Evolutionary conservation across 1,284 basidiomycete species (phyloP), one percentile per base, ranked within the genome.

Genomic region (Fomitopsis betulina): DNA sequence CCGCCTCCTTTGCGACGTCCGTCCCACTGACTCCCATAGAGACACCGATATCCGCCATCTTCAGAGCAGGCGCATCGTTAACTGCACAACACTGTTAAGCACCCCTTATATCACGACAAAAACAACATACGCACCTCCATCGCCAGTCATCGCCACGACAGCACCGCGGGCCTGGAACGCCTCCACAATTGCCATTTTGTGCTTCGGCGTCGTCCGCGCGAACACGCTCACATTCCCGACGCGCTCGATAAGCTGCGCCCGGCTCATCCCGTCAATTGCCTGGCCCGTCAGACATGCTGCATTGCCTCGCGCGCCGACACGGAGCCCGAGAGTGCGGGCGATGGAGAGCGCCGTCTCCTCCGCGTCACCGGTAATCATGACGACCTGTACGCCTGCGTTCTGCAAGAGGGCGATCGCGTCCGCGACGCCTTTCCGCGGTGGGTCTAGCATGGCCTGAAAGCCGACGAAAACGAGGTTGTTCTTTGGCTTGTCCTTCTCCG

Each of bases 281-380:
- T 85, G 84, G 5, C 96, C 96, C 1, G 95, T 95, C 74, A 98
- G 69, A 60, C 83, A 83, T 51, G 75, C 76, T 8, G 66, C 61
- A 25, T 62, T 65, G 42, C 53, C 42, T n/a, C 74, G 72, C 62
- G 65, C 63, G 17, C 81, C 83, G 23, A 88, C 78, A 9, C 81
- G 77, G 63, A 98, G 76, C n/a, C 96, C 96, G n/a, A 99, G 81
- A 65, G 94, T 83, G 62, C 84, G 80, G 27, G 94, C 96, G 61
- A 98, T 97, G 19, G 93, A 87, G 10, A 94, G 68, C 1, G 96
- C 96, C 0, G 96, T 99, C 58, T 89, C 80, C 73, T 96, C 93
- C 23, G 94, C 88, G 68, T 98, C 96, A 15, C 96, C 96, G 0
- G 96, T 98, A 71, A 98, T 98, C 96, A 99, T 98, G 43, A 98